A percentile compares a stretch with the other conserved stretches of the same genome.
Conservation (phyloP, 78 protist species). For the Speleostelium caveatum region DNA sequence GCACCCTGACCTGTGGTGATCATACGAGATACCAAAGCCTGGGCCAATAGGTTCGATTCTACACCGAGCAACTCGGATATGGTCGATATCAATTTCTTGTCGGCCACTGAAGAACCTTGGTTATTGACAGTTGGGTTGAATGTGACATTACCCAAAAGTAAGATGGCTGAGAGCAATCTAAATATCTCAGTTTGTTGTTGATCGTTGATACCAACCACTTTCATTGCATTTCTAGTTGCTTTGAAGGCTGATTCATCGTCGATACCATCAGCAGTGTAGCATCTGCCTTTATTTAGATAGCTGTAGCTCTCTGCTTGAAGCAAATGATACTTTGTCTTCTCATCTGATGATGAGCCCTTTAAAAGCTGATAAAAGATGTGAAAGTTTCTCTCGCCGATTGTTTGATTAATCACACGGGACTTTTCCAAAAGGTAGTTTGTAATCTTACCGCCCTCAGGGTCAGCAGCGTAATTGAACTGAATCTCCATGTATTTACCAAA, state of each 20-base stretch:
- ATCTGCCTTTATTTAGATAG: conserved; percentile 68
- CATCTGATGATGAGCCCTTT: conserved; percentile 71
- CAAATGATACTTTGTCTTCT: neutral
- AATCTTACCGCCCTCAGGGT: conserved; percentile 92
- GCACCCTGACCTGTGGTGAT: conserved; percentile 75
- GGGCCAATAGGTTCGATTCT: conserved; percentile 3
- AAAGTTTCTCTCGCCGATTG: conserved; percentile 90
- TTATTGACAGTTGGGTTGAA: conserved; percentile 31
- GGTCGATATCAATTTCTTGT: neutral
- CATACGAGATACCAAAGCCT: conserved; percentile 29
- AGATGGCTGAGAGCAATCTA: conserved; percentile 66
- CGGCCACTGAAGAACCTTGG: neutral
- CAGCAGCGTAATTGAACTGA: conserved; percentile 72
- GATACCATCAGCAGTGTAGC: conserved; percentile 71
- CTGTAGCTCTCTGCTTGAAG: conserved; percentile 57
- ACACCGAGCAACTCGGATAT: conserved; percentile 37
- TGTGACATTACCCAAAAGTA: conserved; percentile 77
- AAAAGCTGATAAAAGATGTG: conserved; percentile 95
- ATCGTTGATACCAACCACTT: conserved; percentile 63
- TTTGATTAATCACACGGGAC: conserved; percentile 91
- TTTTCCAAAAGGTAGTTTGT: conserved; percentile 87
- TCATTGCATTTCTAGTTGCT: conserved; percentile 74
- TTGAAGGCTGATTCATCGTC: conserved; percentile 37
- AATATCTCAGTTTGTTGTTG: conserved; percentile 43
- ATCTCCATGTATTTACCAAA: conserved; percentile 88